Base-by-base conservation (phyloP, 306 rosid genomes). In the Mucuna pruriens region DNA sequence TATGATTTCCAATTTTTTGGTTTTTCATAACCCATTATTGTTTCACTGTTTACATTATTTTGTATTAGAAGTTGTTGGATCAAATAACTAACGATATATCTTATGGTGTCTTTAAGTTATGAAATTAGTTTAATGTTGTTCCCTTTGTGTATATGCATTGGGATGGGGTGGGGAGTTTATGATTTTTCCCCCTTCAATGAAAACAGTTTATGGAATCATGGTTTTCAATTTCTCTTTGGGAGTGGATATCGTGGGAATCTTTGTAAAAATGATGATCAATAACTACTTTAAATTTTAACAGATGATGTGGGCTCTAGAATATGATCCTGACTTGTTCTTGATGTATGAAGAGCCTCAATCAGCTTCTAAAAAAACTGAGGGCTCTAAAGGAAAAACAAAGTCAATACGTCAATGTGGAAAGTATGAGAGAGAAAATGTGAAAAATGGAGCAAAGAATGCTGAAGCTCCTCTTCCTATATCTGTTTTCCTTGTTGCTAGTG, bases 291-390 rank as follows among this genome's bases (percentile, higher is more conserved):
- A 33, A 55, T 52, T 77, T 83, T 61, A 66, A 83, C 93, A 96
- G 99, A 96, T 96, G 99, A 96, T 96, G 99, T 96, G 99, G 99
- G 98, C 99, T 48, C 87, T 96, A 48, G 99, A 96, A 76, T 96
- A 92, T 9, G 99, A 96, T 74, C 99, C 99, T 33, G 89, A 85
- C 36, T 73, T 92, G 78, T 94, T 81, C 85, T 71, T 51, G 22
- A 60, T 90, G 82, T 96, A 96, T 69, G 97, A 96, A 86, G 94
- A 91, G 45, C 70, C 97, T 57, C 82, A 85, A 34, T 54, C 84
- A 26, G 82, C 81, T 71, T 78, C 77, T 29, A 86, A 82, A 69
- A 90, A 77, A 63, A 77, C 77, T 0, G 91, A 84, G 83, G 87
- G 94, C 64, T 85, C 89, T 17, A 92, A 81, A 83, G 94, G 91